Percentiles rank a stretch among this genome's conserved stretches.
phyloP scores from a whole-genome alignment of 2,329 filamentous ascomycete species.

The Fusarium sublunatum region DNA sequence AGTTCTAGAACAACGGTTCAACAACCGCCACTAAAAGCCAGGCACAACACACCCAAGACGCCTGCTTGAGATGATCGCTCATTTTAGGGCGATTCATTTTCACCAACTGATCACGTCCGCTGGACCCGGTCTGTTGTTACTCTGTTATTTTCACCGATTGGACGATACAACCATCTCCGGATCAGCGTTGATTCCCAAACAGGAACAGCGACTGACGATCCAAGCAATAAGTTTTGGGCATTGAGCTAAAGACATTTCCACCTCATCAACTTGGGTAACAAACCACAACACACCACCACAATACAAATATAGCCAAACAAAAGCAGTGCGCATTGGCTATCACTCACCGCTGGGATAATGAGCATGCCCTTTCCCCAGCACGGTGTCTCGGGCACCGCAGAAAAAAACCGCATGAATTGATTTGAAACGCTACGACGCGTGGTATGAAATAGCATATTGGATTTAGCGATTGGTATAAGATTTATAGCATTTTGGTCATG shows the following conservation, averaged over 20 bases:
- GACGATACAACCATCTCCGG: slow-evolving; percentile 16
- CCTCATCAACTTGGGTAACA: slow-evolving; percentile 17
- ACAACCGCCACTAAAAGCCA: slow-evolving; percentile 18
- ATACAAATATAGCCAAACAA: slow-evolving; percentile 39
- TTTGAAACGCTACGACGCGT: slow-evolving; percentile 25
- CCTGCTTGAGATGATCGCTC: slow-evolving; percentile 16
- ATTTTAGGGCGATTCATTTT: slow-evolving; percentile 12
- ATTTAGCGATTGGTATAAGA: slow-evolving; percentile 39
- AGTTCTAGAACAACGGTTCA: slow-evolving; percentile 35
- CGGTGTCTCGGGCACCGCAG: slow-evolving; percentile 33
- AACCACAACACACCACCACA: slow-evolving; percentile 10
- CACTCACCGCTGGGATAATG: slow-evolving; percentile 25
- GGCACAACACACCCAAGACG: slow-evolving; percentile 16
- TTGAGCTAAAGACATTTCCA: slow-evolving; percentile 2
- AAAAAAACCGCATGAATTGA: slow-evolving; percentile 34
- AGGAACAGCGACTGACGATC: slow-evolving; percentile 29
- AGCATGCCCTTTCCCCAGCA: slow-evolving; percentile 7
- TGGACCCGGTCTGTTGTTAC: slow-evolving; percentile 14
- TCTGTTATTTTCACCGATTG: slow-evolving; percentile 20
- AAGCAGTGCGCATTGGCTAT: slow-evolving; percentile 43
- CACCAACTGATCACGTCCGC: slow-evolving; percentile 9
- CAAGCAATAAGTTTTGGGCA: slow-evolving; percentile 24
- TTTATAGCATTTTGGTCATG: slow-evolving; percentile 36
- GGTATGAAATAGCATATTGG: slow-evolving; percentile 34
- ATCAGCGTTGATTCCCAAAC: slow-evolving; percentile 30